phyloP scores from a whole-genome alignment of 139 green algal genomes.

The Spirogloea muscicola region DNA sequence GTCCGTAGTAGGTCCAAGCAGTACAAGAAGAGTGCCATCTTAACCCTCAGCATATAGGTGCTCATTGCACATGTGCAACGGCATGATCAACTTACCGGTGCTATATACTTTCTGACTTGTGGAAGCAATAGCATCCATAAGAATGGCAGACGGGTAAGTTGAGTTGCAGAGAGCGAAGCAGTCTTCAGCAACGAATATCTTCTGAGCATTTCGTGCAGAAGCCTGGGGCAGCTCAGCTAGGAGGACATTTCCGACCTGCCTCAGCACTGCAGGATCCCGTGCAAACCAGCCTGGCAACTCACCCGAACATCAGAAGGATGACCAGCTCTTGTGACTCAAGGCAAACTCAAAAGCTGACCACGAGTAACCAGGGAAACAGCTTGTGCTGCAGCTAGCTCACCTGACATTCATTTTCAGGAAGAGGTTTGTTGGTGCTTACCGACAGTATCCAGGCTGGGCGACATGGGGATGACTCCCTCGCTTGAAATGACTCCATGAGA shows the following conservation, averaged over 20 bases:
- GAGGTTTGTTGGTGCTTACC: constrained; percentile 10
- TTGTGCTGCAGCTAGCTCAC: background rate
- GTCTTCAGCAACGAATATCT: constrained; percentile 31
- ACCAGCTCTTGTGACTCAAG: no score
- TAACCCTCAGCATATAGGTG: no score
- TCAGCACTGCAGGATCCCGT: constrained; percentile 20
- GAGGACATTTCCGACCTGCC: constrained; percentile 26
- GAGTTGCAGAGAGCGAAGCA: constrained; percentile 35
- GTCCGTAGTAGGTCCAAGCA: no score
- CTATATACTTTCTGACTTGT: no score
- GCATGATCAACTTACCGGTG: no score
- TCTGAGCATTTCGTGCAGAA: background rate
- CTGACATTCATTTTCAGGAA: background rate
- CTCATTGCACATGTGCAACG: no score
- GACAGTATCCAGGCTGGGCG: constrained; percentile 33
- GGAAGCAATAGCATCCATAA: no score
- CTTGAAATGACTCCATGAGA: constrained; percentile 68
- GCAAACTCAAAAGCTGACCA: no score
- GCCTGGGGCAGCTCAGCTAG: constrained; percentile 22
- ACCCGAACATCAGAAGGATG: no score
- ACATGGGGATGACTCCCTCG: constrained; percentile 28
- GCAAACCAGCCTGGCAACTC: constrained; percentile 45
- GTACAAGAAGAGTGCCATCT: no score
- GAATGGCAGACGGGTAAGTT: no score
- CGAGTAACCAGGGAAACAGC: no score